Evolutionary conservation across 169 alveolate species (phyloP), one percentile per base, ranked within the genome.

Genomic region (Cryptosporidium ryanae): DNA sequence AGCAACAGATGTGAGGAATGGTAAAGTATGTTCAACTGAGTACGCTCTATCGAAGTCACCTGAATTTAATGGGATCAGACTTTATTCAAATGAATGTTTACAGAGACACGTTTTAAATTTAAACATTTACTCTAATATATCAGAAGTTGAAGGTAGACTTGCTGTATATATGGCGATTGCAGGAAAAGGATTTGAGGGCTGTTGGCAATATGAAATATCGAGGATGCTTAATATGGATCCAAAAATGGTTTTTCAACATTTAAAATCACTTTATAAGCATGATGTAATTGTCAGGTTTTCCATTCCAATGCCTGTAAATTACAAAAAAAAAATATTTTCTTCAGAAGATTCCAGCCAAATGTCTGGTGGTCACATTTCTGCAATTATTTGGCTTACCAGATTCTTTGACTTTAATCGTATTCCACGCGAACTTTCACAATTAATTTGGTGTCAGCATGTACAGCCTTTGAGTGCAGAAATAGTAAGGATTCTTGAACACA

Each of bases 151-250:
- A 17, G 87, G 87, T 43, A 54, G 87, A 34, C 61, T 59, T 23
- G 70, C 87, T 76, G 87, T 76, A 38, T 76, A 76, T 27, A 76
- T 76, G 87, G 50, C 71, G 3, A 76, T 76, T 29, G 68, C 76
- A 10, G 63, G 71, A n/a, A 76, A 61, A 21, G 71, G 87, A 6
- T 76, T 76, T 57, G 63, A 59, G 38, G 87, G 87, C n/a, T 76
- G 87, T 43, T 76, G 87, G 87, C 87, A 76, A 34, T 76, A 55
- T 38, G 87, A 76, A 76, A 76, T 76, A 21, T 76, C 87, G 7
- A 76, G 34, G 43, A 59, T 59, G 25, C 71, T 76, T n/a, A 61
- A 61, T 32, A 76, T 76, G 87, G 87, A 76, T 34, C 87, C 87
- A 29, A 76, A 76, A 23, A 55, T 76, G 87, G 87, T 76, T 17